Base-by-base conservation (phyloP, 2,329 filamentous ascomycete species). In the Elsinoe arachidis region DNA sequence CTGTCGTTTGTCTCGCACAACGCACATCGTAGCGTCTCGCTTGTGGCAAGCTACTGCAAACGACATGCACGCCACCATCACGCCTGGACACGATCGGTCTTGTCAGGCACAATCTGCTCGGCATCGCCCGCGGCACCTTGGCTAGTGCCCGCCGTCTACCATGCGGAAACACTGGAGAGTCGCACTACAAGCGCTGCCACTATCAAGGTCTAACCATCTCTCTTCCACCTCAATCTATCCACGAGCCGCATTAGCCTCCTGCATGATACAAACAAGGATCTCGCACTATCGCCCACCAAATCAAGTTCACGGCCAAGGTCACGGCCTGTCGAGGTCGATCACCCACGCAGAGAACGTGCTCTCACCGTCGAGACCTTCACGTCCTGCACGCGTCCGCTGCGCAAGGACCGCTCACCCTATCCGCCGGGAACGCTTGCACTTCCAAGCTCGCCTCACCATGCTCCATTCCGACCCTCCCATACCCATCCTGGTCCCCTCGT, bases 201-300 rank as follows among this genome's bases (percentile, higher is more conserved):
- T 53, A 53, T 53, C 49, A 53, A 53, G 21, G 37, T 34, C 49
- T 34, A 53, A 53, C 17, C 34, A 37, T 26, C 49, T 26, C 33
- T 34, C n/a, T 34, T 10, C 14, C 49, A 38, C 38, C 49, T 35
- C 30, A 53, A 53, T 53, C 33, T 39, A n/a, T 53, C n/a, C 19
- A 38, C 38, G 49, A 53, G 49, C 49, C 34, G 49, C 49, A 53
- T 53, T 53, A 53, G 49, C 49, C 49, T 53, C 49, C 49, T 53
- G 49, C 49, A 53, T 53, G 34, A 35, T 51, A 15, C n/a, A 19
- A 34, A 35, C 46, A 51, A 51, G 46, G 23, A 51, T 51, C 26
- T 34, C 15, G 26, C 23, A 51, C 41, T 46, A 46, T 46, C 41
- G 41, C 26, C 26, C 26, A 30, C 7, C 26, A 30, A 30, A 30